A percentile compares a stretch with the other conserved stretches of the same genome.
phyloP scores from a whole-genome alignment of 495 filamentous ascomycete genomes.

The Collariella sp. region DNA sequence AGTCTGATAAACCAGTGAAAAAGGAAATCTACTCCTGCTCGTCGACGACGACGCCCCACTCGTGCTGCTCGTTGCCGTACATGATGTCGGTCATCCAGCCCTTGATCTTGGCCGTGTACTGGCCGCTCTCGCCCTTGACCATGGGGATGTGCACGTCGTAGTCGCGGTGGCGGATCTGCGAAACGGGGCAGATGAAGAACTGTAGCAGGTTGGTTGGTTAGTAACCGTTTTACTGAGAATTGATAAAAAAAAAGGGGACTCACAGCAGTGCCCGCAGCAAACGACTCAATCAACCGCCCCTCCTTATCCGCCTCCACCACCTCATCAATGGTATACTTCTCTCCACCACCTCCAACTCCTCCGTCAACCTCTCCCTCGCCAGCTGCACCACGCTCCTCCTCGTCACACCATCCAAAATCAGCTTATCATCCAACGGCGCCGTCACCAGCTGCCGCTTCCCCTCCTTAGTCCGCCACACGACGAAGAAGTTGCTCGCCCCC shows the following conservation, averaged over 20 bases:
- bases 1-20: background rate
- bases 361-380: conserved; percentile 51
- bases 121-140: conserved; percentile 49
- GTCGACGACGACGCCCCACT: conserved; percentile 70
- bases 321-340: conserved; percentile 72
- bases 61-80: conserved; percentile 72
- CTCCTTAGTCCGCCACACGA: conserved; percentile 64
- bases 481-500: conserved; percentile 88
- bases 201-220: conserved; percentile 22
- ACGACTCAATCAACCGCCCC: conserved; percentile 73
- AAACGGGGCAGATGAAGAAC: conserved; percentile 75
- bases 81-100: conserved; percentile 74
- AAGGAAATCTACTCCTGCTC: conserved; percentile 31
- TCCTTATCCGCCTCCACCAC: conserved; percentile 62
- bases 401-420: conserved; percentile 83
- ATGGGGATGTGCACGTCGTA: conserved; percentile 59
- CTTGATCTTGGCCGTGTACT: conserved; percentile 63
- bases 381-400: conserved; percentile 67
- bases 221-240: background rate
- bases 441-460: conserved; percentile 69
- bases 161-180: conserved; percentile 62
- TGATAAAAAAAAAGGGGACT: conserved; percentile 20
- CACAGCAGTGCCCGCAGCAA: conserved; percentile 81
- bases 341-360: conserved; percentile 67
- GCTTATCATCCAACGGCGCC: conserved; percentile 66